phyloP scores from a whole-genome alignment of 2,329 filamentous ascomycete species.

The Fonsecaea nubica region DNA sequence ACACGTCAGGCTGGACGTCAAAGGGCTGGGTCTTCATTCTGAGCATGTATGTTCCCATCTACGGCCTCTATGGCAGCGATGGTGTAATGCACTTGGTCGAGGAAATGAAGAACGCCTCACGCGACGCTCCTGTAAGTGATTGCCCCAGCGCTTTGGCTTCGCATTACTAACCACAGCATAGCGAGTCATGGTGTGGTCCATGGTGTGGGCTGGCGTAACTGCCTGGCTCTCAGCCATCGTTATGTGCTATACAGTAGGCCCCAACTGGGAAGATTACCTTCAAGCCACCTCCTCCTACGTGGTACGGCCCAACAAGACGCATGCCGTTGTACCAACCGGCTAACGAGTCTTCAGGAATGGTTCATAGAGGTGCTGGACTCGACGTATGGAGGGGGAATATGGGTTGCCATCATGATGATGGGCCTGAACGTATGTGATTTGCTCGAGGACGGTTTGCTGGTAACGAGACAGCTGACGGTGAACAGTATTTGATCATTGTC shows the following conservation, averaged over 20 bases:
- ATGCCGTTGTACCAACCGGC: neutral
- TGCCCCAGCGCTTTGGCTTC: conserved; percentile 45
- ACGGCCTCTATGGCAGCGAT: conserved; percentile 68
- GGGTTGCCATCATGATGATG: conserved; percentile 37
- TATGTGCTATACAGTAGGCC: conserved; percentile 36
- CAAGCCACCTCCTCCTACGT: conserved; percentile 35
- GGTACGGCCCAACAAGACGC: conserved; percentile 14
- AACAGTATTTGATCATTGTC: conserved; percentile 35
- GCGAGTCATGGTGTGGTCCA: conserved; percentile 36
- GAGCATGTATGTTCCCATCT: conserved; percentile 71
- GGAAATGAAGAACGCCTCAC: conserved; percentile 62
- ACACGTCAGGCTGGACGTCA: conserved; percentile 47
- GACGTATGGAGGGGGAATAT: conserved; percentile 43
- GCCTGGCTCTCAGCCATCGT: conserved; percentile 36
- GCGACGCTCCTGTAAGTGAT: conserved; percentile 33
- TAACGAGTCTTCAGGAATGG: conserved; percentile 45
- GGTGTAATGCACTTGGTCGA: conserved; percentile 61
- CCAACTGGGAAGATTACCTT: conserved; percentile 34
- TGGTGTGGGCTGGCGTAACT: conserved; percentile 36
- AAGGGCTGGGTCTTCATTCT: conserved; percentile 67
- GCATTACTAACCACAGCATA: conserved; percentile 47
- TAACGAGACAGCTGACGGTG: conserved; percentile 7
- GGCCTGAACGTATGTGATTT: conserved; percentile 31
- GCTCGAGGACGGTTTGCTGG: neutral
- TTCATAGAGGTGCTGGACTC: conserved; percentile 49